phyloP scores from a whole-genome alignment of 2,329 filamentous ascomycete genomes.

The Aspergillus spinulosporus region DNA sequence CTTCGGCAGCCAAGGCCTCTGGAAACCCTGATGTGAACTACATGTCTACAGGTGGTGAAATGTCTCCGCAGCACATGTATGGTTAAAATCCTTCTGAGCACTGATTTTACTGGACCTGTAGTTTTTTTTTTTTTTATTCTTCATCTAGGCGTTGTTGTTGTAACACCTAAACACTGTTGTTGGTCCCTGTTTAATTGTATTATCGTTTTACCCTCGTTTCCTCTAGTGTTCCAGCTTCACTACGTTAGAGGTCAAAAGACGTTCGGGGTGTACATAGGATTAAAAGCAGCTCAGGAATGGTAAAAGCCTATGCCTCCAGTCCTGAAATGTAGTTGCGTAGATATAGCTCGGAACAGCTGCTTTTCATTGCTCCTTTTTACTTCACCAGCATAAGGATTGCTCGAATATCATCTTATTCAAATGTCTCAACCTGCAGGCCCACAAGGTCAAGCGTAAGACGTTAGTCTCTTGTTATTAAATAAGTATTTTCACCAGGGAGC shows the following conservation, averaged over 20 bases:
- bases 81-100: slow-evolving; percentile 27
- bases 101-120: slow-evolving; percentile 13
- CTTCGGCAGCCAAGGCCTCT: slow-evolving; percentile 86
- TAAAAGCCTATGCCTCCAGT: slow-evolving; percentile 4
- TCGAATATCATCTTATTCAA: neutral
- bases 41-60: slow-evolving; percentile 68
- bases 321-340: slow-evolving; percentile 6
- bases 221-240: slow-evolving; percentile 24
- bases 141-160: slow-evolving; percentile 27
- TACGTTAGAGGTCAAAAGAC: slow-evolving; percentile 25
- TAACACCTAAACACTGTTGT: slow-evolving; percentile 35
- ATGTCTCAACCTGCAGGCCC: too few species aligned
- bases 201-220: slow-evolving; percentile 23
- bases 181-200: slow-evolving; percentile 20
- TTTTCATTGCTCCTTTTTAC: neutral
- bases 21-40: slow-evolving; percentile 77
- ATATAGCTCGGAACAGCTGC: neutral
- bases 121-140: slow-evolving; percentile 26
- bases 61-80: slow-evolving; percentile 43
- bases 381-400: neutral
- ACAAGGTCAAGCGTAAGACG: too few species aligned
- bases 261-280: slow-evolving; percentile 40
- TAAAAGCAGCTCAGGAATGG: slow-evolving; percentile 26
- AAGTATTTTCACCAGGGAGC: too few species aligned
- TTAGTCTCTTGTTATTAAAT: too few species aligned